phyloP scores from a whole-genome alignment of 768 basidiomycete species.

The Suillus spraguei region DNA sequence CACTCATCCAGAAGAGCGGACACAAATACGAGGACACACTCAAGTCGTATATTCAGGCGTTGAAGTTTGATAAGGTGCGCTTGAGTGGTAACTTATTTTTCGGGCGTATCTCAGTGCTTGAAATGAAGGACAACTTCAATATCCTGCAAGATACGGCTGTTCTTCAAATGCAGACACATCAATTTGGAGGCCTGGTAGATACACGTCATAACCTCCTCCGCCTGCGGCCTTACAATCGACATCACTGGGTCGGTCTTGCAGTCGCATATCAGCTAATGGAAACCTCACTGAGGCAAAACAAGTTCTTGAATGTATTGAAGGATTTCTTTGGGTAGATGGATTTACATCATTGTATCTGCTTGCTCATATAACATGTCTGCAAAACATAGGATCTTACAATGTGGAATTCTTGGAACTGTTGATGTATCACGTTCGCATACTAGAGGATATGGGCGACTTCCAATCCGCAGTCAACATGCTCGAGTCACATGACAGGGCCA shows the following conservation, averaged over 20 bases:
- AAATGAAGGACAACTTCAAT: conserved; percentile 89
- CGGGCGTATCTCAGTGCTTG: conserved; percentile 9
- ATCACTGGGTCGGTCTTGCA: conserved; percentile 89
- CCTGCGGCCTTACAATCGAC: conserved; percentile 78
- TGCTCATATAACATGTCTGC: conserved; percentile 1
- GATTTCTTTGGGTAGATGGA: conserved; percentile 61
- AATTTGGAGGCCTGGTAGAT: conserved; percentile 77
- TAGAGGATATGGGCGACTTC: conserved; percentile 73
- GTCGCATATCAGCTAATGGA: conserved; percentile 83
- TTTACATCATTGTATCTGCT: background rate
- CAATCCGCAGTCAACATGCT: conserved; percentile 62
- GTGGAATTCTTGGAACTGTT: conserved; percentile 83
- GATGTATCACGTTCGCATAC: conserved; percentile 71
- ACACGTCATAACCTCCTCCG: conserved; percentile 81
- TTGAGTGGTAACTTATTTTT: conserved; percentile 1
- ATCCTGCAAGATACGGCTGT: conserved; percentile 89
- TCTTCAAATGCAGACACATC: conserved; percentile 84
- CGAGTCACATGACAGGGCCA: conserved; percentile 53
- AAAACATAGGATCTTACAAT: conserved; percentile 81
- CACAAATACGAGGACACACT: conserved; percentile 94
- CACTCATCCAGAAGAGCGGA: conserved; percentile 91
- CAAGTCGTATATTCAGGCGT: conserved; percentile 89
- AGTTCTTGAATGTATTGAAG: conserved; percentile 72
- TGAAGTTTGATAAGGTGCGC: conserved; percentile 85
- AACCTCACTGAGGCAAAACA: conserved; percentile 70